A percentile compares a stretch with the other conserved stretches of the same genome.
Evolutionary conservation across 139 green algal genomes (phyloP).

Genomic region (Eudorina sp.): DNA sequence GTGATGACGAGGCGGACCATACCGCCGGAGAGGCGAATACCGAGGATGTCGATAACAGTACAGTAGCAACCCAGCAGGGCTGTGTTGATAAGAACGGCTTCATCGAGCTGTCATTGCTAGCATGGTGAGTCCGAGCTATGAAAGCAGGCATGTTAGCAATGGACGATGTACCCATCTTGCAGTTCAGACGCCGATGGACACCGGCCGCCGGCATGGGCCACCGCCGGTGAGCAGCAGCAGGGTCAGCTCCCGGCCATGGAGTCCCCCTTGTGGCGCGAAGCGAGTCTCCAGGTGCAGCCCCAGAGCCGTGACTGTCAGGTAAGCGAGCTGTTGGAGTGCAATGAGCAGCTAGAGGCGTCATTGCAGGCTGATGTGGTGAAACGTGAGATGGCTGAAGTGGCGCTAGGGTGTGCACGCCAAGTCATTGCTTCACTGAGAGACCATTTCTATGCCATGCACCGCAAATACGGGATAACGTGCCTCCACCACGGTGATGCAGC

Average conservation of each 20-base stretch:
- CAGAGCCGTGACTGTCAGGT: conserved; percentile 10
- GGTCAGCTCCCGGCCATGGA: not conserved
- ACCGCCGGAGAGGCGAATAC: too few species aligned
- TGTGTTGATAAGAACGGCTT: not conserved
- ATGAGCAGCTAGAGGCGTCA: not conserved
- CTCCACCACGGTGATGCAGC: not conserved
- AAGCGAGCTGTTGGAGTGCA: not conserved
- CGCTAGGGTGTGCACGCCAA: conserved; percentile 9
- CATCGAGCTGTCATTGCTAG: not conserved
- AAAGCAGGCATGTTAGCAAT: not conserved
- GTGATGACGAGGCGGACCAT: not conserved
- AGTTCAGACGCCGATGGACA: not conserved
- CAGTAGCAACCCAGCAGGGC: too few species aligned
- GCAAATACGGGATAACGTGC: not conserved
- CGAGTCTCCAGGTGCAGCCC: not conserved
- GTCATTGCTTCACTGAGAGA: not conserved
- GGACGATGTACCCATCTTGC: not conserved
- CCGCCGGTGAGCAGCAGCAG: not conserved
- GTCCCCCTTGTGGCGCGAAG: not conserved
- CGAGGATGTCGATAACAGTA: not conserved
- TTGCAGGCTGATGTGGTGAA: not conserved
- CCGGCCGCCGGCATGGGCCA: not conserved
- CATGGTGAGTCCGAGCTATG: not conserved
- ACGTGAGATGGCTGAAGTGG: not conserved
- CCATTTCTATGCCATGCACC: conserved; percentile 2